Evolutionary conservation across 495 filamentous ascomycete species (phyloP), one percentile per base, ranked within the genome.

Genomic region (Extremus antarcticus): DNA sequence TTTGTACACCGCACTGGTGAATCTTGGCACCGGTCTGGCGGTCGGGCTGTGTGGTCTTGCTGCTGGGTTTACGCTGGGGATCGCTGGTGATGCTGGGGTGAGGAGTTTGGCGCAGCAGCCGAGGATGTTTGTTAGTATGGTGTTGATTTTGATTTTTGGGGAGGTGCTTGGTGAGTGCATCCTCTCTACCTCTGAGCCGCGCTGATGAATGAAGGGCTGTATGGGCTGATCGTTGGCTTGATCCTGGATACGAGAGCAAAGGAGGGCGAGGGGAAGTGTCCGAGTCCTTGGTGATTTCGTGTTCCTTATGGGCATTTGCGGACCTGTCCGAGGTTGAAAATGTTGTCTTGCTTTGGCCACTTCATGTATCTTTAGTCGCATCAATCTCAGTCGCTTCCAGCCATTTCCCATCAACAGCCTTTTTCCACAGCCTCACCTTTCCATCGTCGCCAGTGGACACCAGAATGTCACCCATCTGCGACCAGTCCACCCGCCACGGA

Each of bases 401-500:
- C 58, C 58, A 61, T 29, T 57, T 50, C 16, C 54, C 63, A 25
- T 64, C 63, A 25, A 63, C 46, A 11, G 57, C 59, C 50, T 60
- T 65, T 56, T 71, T 70, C 66, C 68, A 71, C 21, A 66, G 51
- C 17, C 65, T 57, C 20, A 70, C 57, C 3, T 51, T 50, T 2
- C 64, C 69, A 53, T 71, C 68, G 47, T 71, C 69, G 21, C 69
- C 68, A 8, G 68, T 65, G 1, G 68, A 63, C 10, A 71, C 51
- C 16, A 71, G 63, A 11, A 69, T 53, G 46, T 71, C 68, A 23
- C 65, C 70, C 51, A 61, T 61, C 22, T 60, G 59, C 8, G 69
- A 69, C 51, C 69, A 73, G 2, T 54, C 62, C 15, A 71, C 61
- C 13, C 69, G 51, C 70, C 71, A 74, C 3, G 70, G 71, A 8